phyloP scores from a whole-genome alignment of 371 early-diverging fungal genomes.

The Batkoa obscura region DNA sequence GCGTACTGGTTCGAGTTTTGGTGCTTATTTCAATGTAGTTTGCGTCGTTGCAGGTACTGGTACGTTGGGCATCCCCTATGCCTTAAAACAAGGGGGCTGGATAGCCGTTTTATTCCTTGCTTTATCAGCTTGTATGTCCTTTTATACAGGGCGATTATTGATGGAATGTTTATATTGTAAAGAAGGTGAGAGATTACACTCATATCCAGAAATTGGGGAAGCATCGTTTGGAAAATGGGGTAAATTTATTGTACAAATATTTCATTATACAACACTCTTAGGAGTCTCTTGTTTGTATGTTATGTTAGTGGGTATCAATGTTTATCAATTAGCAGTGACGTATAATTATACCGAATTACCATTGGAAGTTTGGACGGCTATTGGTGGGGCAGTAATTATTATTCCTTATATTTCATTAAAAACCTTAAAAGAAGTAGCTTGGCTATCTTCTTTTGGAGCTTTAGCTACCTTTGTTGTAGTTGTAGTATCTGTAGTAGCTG shows the following conservation, averaged over 20 bases:
- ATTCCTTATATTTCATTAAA: conserved; percentile 32
- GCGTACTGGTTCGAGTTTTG: conserved; percentile 7
- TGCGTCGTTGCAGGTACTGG: conserved; percentile 77
- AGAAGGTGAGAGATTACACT: conserved; percentile 17
- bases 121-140: conserved; percentile 52
- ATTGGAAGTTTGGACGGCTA: conserved; percentile 17
- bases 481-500: conserved; percentile 17
- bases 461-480: conserved; percentile 17
- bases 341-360: background rate
- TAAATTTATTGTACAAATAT: conserved; percentile 31
- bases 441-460: conserved; percentile 20
- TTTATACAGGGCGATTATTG: conserved; percentile 46
- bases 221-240: conserved; percentile 45
- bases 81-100: conserved; percentile 72
- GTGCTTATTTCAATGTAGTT: conserved; percentile 30
- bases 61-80: conserved; percentile 60
- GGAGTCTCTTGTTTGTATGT: conserved; percentile 64
- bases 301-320: conserved; percentile 45
- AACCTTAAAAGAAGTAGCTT: conserved; percentile 33
- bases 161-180: conserved; percentile 49
- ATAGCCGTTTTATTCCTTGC: conserved; percentile 46
- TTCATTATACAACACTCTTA: conserved; percentile 42
- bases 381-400: conserved; percentile 18
- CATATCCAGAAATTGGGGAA: conserved; percentile 36
- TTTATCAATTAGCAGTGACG: background rate